These are phyloP conservation scores for Colletotrichum ledebouriae DNA, from an alignment of 2,329 filamentous ascomycete genomes.

Conservation along the genomic window DNA sequence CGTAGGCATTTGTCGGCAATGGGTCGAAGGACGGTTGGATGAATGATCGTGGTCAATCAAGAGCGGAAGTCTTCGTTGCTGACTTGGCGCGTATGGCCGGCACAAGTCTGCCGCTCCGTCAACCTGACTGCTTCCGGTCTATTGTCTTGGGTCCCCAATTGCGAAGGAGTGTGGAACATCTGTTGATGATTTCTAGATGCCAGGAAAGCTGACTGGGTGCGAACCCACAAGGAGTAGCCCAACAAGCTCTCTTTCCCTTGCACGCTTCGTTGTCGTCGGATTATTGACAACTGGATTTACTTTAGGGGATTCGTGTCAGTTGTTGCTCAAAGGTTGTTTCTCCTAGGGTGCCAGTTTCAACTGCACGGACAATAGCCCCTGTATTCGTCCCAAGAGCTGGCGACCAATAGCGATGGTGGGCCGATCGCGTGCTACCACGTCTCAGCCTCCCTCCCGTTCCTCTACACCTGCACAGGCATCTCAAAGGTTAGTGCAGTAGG, in stretches of 20 bases:
- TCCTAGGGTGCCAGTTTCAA: constrained; percentile 38
- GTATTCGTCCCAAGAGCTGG: constrained; percentile 33
- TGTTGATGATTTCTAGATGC: constrained; percentile 11
- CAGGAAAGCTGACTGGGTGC: not conserved
- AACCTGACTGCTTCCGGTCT: constrained; percentile 17
- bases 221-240: constrained; percentile 24
- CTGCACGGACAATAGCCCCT: constrained; percentile 37
- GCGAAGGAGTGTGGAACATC: not conserved
- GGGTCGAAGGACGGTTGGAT: not conserved
- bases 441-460: constrained; percentile 23
- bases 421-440: constrained; percentile 33
- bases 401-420: constrained; percentile 31
- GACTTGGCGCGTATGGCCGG: constrained; percentile 35
- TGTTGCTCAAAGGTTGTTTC: constrained; percentile 31
- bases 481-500: too few relatives aligned
- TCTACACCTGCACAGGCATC: not conserved
- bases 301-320: constrained; percentile 21
- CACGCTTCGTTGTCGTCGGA: constrained; percentile 19
- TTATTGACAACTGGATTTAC: constrained; percentile 8
- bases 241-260: constrained; percentile 15
- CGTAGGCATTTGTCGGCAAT: constrained; percentile 34
- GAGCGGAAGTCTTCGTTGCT: constrained; percentile 12
- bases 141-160: constrained; percentile 7
- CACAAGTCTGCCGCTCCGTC: constrained; percentile 30
- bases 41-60: constrained; percentile 14